phyloP scores from a whole-genome alignment of 129 eudicot species.

The Pulicaria dysenterica region DNA sequence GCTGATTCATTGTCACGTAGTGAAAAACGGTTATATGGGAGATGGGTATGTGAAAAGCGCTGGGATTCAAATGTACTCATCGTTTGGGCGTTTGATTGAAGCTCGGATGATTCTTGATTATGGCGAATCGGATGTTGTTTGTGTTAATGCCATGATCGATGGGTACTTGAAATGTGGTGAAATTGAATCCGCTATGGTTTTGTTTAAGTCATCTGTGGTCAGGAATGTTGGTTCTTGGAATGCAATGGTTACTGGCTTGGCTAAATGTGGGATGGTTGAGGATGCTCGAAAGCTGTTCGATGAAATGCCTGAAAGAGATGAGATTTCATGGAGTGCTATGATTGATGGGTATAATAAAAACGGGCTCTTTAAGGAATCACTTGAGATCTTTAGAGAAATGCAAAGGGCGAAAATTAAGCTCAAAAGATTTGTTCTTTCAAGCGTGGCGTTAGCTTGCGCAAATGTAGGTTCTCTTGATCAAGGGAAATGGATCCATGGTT shows the following conservation, averaged over 20 bases:
- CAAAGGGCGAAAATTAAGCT: constrained; percentile 43
- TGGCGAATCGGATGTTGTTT: constrained; percentile 50
- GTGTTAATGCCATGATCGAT: constrained; percentile 71
- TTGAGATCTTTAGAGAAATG: constrained; percentile 54
- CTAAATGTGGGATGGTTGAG: constrained; percentile 44
- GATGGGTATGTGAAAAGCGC: constrained; percentile 60
- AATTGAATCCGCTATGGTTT: constrained; percentile 41
- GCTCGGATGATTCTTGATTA: constrained; percentile 47
- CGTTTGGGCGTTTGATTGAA: constrained; percentile 40
- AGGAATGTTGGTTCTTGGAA: constrained; percentile 64
- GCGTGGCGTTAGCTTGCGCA: constrained; percentile 56
- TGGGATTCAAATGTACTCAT: constrained; percentile 62
- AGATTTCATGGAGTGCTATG: constrained; percentile 70
- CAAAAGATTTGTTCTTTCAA: constrained; percentile 52
- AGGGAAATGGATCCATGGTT: constrained; percentile 63
- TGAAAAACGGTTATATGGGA: constrained; percentile 51
- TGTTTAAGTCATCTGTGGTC: constrained; percentile 30
- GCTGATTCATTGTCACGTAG: constrained; percentile 52
- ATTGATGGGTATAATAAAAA: constrained; percentile 61
- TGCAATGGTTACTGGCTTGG: constrained; percentile 52
- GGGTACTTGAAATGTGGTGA: constrained; percentile 55
- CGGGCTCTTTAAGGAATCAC: constrained; percentile 44
- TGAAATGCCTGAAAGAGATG: constrained; percentile 55
- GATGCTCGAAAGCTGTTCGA: constrained; percentile 46
- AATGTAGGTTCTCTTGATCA: constrained; percentile 67